Evolutionary conservation across 2,329 filamentous ascomycete genomes (phyloP), one percentile per base, ranked within the genome.

Genomic region (Aspergillus candidus): DNA sequence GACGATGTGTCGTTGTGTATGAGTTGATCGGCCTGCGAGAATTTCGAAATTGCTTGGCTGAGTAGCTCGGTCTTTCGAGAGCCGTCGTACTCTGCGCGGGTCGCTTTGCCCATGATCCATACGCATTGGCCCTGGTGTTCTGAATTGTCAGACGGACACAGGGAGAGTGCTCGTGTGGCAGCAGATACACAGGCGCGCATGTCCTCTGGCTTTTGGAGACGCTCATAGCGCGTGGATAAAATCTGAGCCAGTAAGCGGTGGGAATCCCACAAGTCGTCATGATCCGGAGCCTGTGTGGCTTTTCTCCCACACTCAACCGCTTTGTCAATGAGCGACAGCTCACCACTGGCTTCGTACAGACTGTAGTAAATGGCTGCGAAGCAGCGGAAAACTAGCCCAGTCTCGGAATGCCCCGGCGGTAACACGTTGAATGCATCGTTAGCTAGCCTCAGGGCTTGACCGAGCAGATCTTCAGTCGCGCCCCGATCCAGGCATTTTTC

Each of bases 21-120:
- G 12, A 27, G 11, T 14, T 38, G 29, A 7, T 31, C 38, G 10
- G 32, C 29, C 3, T 18, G 6, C 2, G 15, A 8, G 11, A 43
- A 43, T 11, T 12, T 12, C 13, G 13, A 6, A 5, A 14, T 27
- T 4, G 35, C 15, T 17, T 43, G 30, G 1, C 12, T 14, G 7
- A 43, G 41, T 17, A 38, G 4, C 3, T 38, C 14, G 7, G 17
- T 4, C 8, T 32, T 37, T 33, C 29, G 34, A 5, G 14, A 11
- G 6, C 3, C 22, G 41, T 38, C 35, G 34, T 43, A 43, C 7
- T 8, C 33, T 27, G 35, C 27, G 6, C 34, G 27, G 2, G 35
- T 38, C 10, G 30, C 17, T 29, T 43, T 43, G 11, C 41, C 41
- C 29, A 43, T 5, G 13, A 43, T 32, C 41, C 41, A 43, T 11